A percentile compares a stretch with the other conserved stretches of the same genome.
Conservation (phyloP, 805 yeast species). For the Wickerhamomyces ciferrii region DNA sequence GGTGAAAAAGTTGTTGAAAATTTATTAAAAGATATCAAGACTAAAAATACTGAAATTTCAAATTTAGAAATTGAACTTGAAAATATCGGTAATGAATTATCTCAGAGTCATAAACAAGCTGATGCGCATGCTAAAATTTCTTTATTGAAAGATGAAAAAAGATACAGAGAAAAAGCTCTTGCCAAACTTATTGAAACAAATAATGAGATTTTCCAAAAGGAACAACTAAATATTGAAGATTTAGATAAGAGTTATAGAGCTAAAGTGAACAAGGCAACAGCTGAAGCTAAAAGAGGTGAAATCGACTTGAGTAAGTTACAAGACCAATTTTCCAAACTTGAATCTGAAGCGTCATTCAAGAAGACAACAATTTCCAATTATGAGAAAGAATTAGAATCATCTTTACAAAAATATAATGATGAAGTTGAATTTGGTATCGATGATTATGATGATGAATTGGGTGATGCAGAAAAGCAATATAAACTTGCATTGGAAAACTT, state of each 20-base stretch:
- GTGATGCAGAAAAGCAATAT: conserved; percentile 57
- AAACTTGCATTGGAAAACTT: conserved; percentile 56
- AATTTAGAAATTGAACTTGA: conserved; percentile 44
- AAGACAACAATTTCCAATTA: conserved; percentile 3
- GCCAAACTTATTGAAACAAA: conserved; percentile 23
- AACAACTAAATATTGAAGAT: conserved; percentile 11
- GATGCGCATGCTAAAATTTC: conserved; percentile 52
- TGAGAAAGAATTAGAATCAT: conserved; percentile 3
- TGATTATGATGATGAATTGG: conserved; percentile 43
- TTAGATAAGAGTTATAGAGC: conserved; percentile 10
- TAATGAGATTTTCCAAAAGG: conserved; percentile 14
- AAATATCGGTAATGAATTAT: conserved; percentile 41
- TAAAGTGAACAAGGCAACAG: conserved; percentile 3
- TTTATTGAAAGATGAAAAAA: conserved; percentile 35
- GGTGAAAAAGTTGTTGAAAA: conserved; percentile 21
- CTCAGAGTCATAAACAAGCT: conserved; percentile 49
- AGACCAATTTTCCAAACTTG: conserved; percentile 14
- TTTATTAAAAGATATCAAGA: conserved; percentile 30
- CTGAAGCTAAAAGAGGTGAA: not conserved
- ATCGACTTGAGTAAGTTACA: conserved; percentile 8
- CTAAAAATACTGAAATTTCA: conserved; percentile 31
- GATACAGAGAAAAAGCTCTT: conserved; percentile 25
- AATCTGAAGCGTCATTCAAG: conserved; percentile 13
- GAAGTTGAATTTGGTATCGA: conserved; percentile 32
- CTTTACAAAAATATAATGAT: conserved; percentile 9